A percentile compares a stretch with the other conserved stretches of the same genome.
Conservation (phyloP, 1,284 basidiomycete genomes). For the Ganoderma boninense region DNA sequence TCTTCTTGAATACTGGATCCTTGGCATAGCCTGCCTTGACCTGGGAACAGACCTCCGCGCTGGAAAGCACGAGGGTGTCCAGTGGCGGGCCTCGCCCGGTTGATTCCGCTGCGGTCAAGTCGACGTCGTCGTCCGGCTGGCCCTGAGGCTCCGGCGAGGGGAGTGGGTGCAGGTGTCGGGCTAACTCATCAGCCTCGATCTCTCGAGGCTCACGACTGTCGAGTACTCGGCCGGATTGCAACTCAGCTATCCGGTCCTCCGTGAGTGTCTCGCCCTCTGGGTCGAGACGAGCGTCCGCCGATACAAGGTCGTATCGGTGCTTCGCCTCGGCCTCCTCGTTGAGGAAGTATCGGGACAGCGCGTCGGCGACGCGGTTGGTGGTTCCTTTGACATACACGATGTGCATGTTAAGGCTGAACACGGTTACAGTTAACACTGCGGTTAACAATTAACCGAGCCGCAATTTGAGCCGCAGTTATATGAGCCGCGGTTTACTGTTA, state of each 20-base stretch:
- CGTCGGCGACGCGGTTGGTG: slow-evolving; percentile 45
- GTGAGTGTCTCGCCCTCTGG: slow-evolving; percentile 36
- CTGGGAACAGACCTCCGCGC: not conserved
- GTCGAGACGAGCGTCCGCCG: slow-evolving; percentile 38
- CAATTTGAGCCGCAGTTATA: no score
- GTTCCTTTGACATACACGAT: slow-evolving; percentile 44
- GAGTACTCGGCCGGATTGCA: no score
- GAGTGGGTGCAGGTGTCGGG: no score
- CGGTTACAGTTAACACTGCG: no score
- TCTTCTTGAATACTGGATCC: not conserved
- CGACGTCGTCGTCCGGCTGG: no score
- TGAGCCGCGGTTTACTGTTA: no score
- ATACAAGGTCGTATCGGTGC: slow-evolving; percentile 38
- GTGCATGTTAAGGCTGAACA: slow-evolving; percentile 44
- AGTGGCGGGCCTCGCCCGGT: not conserved
- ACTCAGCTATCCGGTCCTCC: not conserved
- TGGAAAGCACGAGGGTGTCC: no score
- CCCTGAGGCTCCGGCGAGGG: no score
- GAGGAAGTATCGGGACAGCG: slow-evolving; percentile 44
- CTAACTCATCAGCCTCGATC: no score
- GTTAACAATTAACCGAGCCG: no score
- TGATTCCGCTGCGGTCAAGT: not conserved
- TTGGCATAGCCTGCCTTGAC: not conserved
- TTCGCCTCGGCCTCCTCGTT: slow-evolving; percentile 35
- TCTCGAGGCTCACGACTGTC: no score